Conservation (phyloP, 371 early-diverging fungal genomes). For the Mucor indicus region DNA sequence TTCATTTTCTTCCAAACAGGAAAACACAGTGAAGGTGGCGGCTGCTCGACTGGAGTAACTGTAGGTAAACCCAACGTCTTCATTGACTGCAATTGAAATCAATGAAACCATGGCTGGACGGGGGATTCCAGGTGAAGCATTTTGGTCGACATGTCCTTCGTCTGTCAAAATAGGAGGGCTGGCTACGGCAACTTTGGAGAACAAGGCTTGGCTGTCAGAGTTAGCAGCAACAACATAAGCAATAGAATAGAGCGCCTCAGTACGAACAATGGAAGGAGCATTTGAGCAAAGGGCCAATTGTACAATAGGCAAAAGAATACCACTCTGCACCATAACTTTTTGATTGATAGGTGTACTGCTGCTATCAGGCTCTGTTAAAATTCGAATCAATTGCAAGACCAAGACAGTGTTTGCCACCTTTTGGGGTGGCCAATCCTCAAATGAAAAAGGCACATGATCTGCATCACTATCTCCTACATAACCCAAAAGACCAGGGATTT, state of each 20-base stretch:
- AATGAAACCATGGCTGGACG: conserved; percentile 63
- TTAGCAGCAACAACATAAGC: conserved; percentile 81
- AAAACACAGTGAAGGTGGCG: conserved; percentile 70
- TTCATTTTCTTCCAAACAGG: conserved; percentile 72
- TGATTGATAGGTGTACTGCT: conserved; percentile 87
- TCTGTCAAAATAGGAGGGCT: conserved; percentile 28
- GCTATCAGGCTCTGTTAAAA: conserved; percentile 83
- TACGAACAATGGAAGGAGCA: conserved; percentile 58
- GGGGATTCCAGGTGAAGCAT: conserved; percentile 22
- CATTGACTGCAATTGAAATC: conserved; percentile 56
- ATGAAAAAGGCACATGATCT: conserved; percentile 44
- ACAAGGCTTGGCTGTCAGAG: conserved; percentile 68
- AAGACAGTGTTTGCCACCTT: conserved; percentile 80
- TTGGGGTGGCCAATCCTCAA: conserved; percentile 71
- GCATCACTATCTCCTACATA: conserved; percentile 63
- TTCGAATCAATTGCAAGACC: conserved; percentile 83
- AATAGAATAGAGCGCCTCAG: conserved; percentile 78
- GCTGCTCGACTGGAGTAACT: conserved; percentile 70
- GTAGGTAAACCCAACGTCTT: conserved; percentile 40
- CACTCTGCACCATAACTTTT: conserved; percentile 79
- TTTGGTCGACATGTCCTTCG: conserved; percentile 23
- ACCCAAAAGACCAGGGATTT: conserved; percentile 70
- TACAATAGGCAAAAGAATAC: conserved; percentile 64
- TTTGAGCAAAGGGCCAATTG: conserved; percentile 62
- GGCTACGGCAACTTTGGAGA: conserved; percentile 56